Evolutionary conservation across 768 basidiomycete genomes (phyloP).

Genomic region (Termitomyces sp.): DNA sequence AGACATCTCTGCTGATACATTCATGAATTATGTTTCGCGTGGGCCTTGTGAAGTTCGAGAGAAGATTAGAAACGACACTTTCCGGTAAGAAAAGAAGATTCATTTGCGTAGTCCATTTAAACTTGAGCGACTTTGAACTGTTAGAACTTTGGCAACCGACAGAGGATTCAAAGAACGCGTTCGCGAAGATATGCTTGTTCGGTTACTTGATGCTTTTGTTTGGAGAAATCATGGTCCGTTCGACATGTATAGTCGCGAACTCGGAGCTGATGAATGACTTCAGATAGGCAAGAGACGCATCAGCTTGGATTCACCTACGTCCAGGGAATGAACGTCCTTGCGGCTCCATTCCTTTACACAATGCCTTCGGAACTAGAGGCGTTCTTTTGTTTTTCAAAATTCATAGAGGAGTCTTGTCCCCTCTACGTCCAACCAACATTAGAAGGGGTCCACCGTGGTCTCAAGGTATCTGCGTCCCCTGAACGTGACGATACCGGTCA

Average conservation of each 20-base stretch:
- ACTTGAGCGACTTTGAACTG: neutral
- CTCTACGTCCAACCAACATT: slow-evolving; percentile 96
- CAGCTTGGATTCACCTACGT: slow-evolving; percentile 91
- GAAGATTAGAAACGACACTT: slow-evolving; percentile 96
- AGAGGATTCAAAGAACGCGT: slow-evolving; percentile 97
- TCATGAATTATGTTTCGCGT: slow-evolving; percentile 70
- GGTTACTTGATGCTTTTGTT: slow-evolving; percentile 95
- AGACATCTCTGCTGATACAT: slow-evolving; percentile 69
- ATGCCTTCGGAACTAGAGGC: slow-evolving; percentile 99
- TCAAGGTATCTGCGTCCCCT: slow-evolving; percentile 55
- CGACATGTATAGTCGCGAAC: neutral
- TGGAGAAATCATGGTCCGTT: slow-evolving; percentile 83
- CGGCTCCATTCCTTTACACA: slow-evolving; percentile 95
- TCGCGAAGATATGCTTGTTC: slow-evolving; percentile 93
- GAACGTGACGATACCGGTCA: neutral
- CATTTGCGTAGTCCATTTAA: neutral
- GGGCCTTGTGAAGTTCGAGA: slow-evolving; percentile 85
- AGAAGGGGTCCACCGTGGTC: slow-evolving; percentile 90
- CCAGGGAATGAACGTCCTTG: slow-evolving; percentile 98
- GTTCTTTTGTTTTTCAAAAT: slow-evolving; percentile 93
- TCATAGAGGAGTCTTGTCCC: slow-evolving; percentile 93
- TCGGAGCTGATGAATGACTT: neutral
- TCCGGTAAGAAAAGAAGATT: slow-evolving; percentile 48
- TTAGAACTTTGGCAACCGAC: slow-evolving; percentile 90
- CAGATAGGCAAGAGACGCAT: slow-evolving; percentile 74